Evolutionary conservation across 495 filamentous ascomycete species (phyloP), one percentile per base, ranked within the genome.

Genomic region (Xylaria nigripes): DNA sequence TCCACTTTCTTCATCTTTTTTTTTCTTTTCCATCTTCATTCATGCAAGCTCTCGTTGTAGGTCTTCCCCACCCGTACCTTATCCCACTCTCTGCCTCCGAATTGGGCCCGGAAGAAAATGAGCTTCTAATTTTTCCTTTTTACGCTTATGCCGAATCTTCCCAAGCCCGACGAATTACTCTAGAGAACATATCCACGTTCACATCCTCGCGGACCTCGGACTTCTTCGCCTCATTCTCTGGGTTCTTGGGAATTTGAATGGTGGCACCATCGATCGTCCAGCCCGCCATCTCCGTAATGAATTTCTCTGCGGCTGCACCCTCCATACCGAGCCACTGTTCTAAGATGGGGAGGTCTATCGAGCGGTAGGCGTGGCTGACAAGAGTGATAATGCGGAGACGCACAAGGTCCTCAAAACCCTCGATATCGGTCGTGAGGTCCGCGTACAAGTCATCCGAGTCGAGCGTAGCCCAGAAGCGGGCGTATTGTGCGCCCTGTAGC

Each of bases 181-280:
- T 75, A 32, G 80, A 70, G 67, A 90, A 90, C 72, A 90, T 90
- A 50, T 95, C 92, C 55, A 99, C 90, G 75, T 88, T 87, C 45
- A 99, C 94, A 57, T 90, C 89, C 78, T 99, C 94, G 70, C 92
- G 82, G 66, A 95, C 90, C 61, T 96, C 87, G 40, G 89, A 89
- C 63, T 91, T 92, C 79, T 93, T 91, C 25, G 89, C 94, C 81
- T 97, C 91, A 71, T 99, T 99, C 78, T 99, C 94, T 70, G 93
- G 86, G 70, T 97, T 99, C 66, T 86, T 76, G 45, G 94, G 93
- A 69, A 82, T 83, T 48, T 92, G 81, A 24, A 82, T 73, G 1
- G 42, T 25, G 27, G 19, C 72, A 12, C 75, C 78, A 41, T 71
- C 77, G 25, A 96, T 76, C 61, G 81, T 81, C 94, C 94, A 99